Evolutionary conservation across 441 rosid genomes (phyloP).

Genomic region (Capsella rubella): DNA sequence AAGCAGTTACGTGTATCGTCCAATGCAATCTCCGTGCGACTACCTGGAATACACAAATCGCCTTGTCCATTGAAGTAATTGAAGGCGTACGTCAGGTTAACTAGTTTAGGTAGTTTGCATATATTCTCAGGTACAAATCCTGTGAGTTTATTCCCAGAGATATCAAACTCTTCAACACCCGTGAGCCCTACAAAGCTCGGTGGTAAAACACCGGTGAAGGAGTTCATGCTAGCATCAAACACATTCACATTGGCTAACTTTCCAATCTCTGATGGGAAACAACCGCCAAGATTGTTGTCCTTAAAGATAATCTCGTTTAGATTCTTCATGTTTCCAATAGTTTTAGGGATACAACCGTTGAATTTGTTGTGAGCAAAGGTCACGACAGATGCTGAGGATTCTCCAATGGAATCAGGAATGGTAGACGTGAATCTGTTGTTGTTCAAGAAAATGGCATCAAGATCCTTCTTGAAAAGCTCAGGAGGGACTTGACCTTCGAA

Average conservation of each 20-base stretch:
- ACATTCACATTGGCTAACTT: constrained; percentile 56
- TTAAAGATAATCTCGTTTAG: constrained; percentile 66
- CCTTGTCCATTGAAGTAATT: constrained; percentile 72
- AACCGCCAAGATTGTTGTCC: constrained; percentile 67
- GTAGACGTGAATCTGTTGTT: constrained; percentile 69
- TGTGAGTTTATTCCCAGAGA: constrained; percentile 63
- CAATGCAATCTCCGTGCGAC: constrained; percentile 49
- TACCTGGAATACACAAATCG: constrained; percentile 50
- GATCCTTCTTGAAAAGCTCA: constrained; percentile 55
- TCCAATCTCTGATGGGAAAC: constrained; percentile 76
- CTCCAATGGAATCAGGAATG: constrained; percentile 74
- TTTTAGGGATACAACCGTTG: constrained; percentile 75
- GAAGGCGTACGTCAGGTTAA: constrained; percentile 59
- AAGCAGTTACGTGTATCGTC: constrained; percentile 70
- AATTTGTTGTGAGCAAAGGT: constrained; percentile 82
- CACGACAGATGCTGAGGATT: constrained; percentile 62
- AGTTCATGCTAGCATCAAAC: constrained; percentile 64
- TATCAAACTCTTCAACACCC: constrained; percentile 52
- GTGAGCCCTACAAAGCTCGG: constrained; percentile 51
- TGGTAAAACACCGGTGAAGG: constrained; percentile 62
- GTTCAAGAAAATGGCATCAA: constrained; percentile 83
- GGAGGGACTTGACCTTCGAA: constrained; percentile 81
- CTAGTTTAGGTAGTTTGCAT: constrained; percentile 63
- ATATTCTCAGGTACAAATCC: constrained; percentile 60
- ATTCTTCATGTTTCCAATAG: constrained; percentile 69